phyloP scores from a whole-genome alignment of 1,139 yeast genomes.

The Blastobotrys apis region DNA sequence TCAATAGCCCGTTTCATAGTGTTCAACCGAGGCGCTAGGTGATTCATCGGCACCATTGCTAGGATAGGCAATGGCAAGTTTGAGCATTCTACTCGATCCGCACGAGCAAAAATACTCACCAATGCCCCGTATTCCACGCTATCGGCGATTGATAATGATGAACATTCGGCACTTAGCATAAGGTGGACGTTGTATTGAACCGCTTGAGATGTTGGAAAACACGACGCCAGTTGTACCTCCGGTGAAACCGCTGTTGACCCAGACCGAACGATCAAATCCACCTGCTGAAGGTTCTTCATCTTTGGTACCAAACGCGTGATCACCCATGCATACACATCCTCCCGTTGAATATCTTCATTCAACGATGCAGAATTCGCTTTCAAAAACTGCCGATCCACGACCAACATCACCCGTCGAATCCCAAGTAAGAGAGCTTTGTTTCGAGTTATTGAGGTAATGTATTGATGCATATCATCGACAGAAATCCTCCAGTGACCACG shows the following conservation, averaged over 20 bases:
- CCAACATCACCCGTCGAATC: background rate
- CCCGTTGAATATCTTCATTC: background rate
- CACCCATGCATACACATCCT: background rate
- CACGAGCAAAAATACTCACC: background rate
- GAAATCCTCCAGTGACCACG: no score
- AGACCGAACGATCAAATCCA: background rate
- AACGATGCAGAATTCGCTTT: background rate
- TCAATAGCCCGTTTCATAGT: no score
- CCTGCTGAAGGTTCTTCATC: background rate
- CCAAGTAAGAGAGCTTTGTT: no score
- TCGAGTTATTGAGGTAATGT: no score
- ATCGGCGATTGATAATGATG: background rate
- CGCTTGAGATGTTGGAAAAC: no score
- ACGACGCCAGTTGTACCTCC: background rate
- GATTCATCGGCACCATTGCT: background rate
- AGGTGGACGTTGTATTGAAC: background rate
- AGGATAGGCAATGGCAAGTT: background rate
- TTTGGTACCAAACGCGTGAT: background rate
- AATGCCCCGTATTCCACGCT: background rate
- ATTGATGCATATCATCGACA: no score
- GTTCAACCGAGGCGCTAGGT: no score
- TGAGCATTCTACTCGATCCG: background rate
- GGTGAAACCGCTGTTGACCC: background rate
- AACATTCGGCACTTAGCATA: background rate
- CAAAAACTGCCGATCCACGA: background rate